phyloP scores from a whole-genome alignment of 495 filamentous ascomycete genomes.

The Aspergillus incahuasiensis region DNA sequence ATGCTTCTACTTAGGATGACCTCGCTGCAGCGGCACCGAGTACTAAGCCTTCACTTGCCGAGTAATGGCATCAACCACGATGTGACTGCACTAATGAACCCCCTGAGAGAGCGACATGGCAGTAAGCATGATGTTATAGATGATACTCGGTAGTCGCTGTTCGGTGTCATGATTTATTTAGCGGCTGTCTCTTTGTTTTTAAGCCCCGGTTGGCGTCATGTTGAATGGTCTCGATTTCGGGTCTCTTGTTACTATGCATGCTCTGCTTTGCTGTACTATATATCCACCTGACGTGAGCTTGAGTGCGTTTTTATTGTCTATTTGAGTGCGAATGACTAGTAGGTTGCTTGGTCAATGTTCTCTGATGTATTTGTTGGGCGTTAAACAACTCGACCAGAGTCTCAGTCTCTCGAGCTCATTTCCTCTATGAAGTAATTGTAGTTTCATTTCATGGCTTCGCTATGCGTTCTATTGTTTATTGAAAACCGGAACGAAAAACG shows the following conservation, averaged over 20 bases:
- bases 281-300: background rate
- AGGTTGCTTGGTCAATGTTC: too few species aligned
- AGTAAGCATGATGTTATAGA: background rate
- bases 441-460: background rate
- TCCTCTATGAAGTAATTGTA: background rate
- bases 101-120: too few species aligned
- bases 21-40: background rate
- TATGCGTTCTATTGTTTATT: background rate
- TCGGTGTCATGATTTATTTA: background rate
- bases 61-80: background rate
- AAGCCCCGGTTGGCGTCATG: background rate
- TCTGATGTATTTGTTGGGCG: too few species aligned
- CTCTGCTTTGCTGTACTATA: conserved; percentile 1
- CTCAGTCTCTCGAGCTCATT: background rate
- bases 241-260: background rate
- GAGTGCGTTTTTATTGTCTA: too few species aligned
- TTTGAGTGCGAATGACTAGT: too few species aligned
- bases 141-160: background rate
- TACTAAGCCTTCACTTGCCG: background rate
- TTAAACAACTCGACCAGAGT: too few species aligned
- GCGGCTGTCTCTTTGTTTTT: background rate
- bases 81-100: background rate
- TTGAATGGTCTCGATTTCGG: background rate
- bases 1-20: conserved; percentile 2
- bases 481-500: background rate